These are phyloP conservation scores for Hypericum androsaemum DNA, from an alignment of 345 rosid genomes.

Conservation along the genomic window DNA sequence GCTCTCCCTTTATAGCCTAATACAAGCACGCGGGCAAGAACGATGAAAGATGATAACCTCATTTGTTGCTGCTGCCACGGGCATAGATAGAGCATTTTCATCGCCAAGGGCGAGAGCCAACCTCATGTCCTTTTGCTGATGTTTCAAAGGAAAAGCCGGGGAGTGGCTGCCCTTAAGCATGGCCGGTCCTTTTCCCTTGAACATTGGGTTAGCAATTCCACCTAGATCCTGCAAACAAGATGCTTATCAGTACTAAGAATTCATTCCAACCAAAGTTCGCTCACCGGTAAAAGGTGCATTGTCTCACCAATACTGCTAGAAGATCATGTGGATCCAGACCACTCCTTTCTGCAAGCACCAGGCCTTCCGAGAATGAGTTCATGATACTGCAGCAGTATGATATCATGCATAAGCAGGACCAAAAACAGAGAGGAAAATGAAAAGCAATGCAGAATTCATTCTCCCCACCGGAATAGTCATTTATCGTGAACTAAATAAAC, in stretches of 20 bases:
- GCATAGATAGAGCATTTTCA: conserved; percentile 81
- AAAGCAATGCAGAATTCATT: too few relatives aligned
- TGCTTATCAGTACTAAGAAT: conserved; percentile 5
- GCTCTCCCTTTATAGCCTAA: too few relatives aligned
- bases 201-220: conserved; percentile 74
- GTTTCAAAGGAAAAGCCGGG: conserved; percentile 81
- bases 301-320: conserved; percentile 66
- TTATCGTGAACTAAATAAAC: too few relatives aligned
- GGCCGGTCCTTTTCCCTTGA: conserved; percentile 70
- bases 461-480: too few relatives aligned
- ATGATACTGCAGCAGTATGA: conserved; percentile 42
- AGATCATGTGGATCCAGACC: conserved; percentile 65
- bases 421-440: too few relatives aligned
- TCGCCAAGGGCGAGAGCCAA: conserved; percentile 97
- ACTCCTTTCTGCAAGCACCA: conserved; percentile 69
- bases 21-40: too few relatives aligned
- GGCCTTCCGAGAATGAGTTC: conserved; percentile 91
- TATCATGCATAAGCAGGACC: too few relatives aligned
- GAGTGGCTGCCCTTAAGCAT: conserved; percentile 59
- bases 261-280: conserved; percentile 1
- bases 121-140: conserved; percentile 93
- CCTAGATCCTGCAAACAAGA: conserved; percentile 61
- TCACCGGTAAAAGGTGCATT: not conserved
- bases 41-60: conserved; percentile 36
- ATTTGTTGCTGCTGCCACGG: conserved; percentile 84